These are phyloP conservation scores for Tolypocladium ophioglossoides DNA, from an alignment of 2,329 filamentous ascomycete genomes.

Conservation along the genomic window DNA sequence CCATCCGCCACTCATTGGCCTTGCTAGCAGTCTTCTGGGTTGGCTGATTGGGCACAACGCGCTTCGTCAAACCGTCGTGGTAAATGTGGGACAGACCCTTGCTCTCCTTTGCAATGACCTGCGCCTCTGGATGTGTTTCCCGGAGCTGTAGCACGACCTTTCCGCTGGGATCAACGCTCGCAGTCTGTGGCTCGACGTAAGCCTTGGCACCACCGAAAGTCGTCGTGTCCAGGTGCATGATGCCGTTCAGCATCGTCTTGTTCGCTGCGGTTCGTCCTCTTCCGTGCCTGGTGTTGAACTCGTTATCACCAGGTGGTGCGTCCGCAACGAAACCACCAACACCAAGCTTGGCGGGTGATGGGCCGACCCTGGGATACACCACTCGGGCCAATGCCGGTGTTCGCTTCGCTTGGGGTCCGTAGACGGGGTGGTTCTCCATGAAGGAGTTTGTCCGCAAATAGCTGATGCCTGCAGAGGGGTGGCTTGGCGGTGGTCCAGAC, in stretches of 20 bases:
- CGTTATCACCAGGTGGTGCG: slow-evolving; percentile 28
- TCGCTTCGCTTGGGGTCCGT: slow-evolving; percentile 44
- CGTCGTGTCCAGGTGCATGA: slow-evolving; percentile 34
- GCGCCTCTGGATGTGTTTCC: slow-evolving; percentile 26
- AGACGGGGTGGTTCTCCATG: slow-evolving; percentile 49
- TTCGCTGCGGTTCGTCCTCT: slow-evolving; percentile 7
- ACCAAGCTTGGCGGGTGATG: slow-evolving; percentile 33
- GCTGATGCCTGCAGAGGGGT: slow-evolving; percentile 52
- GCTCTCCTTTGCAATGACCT: slow-evolving; percentile 36
- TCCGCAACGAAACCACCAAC: slow-evolving; percentile 43
- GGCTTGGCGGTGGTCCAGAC: slow-evolving; percentile 46
- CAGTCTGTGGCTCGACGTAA: slow-evolving; percentile 28
- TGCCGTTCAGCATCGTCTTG: slow-evolving; percentile 19
- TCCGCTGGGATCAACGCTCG: slow-evolving; percentile 38
- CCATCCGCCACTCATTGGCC: slow-evolving; percentile 10
- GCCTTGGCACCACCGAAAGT: slow-evolving; percentile 43
- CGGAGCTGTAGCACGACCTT: slow-evolving; percentile 33
- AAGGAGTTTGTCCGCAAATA: slow-evolving; percentile 46
- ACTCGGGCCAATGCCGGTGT: slow-evolving; percentile 41
- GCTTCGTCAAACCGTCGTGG: slow-evolving; percentile 12
- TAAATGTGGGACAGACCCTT: slow-evolving; percentile 24
- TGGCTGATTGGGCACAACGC: slow-evolving; percentile 4
- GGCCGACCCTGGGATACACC: slow-evolving; percentile 30
- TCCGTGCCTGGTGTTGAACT: slow-evolving; percentile 24
- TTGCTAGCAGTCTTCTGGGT: background rate